These are phyloP conservation scores for Lepidopterella palustris DNA, from an alignment of 495 filamentous ascomycete species.

Conservation along the genomic window DNA sequence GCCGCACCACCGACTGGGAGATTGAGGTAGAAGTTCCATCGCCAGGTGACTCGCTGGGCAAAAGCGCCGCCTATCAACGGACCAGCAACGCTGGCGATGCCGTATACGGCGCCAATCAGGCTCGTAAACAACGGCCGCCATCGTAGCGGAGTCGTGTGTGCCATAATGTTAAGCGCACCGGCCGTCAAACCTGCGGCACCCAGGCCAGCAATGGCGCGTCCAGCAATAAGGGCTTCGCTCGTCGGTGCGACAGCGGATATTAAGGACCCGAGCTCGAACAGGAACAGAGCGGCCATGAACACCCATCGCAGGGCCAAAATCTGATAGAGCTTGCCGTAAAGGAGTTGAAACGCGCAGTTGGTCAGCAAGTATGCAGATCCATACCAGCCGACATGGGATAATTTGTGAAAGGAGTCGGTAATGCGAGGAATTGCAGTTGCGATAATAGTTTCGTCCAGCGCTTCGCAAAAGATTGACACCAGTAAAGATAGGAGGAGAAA, in stretches of 20 bases:
- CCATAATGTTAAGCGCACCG: slow-evolving; percentile 26
- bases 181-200: slow-evolving; percentile 19
- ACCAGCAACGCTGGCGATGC: not conserved
- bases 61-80: slow-evolving; percentile 10
- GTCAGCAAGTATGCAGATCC: slow-evolving; percentile 28
- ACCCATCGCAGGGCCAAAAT: slow-evolving; percentile 25
- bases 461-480: slow-evolving; percentile 9
- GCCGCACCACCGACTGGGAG: slow-evolving; percentile 30
- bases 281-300: slow-evolving; percentile 18
- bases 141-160: slow-evolving; percentile 7
- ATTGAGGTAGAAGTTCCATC: slow-evolving; percentile 34
- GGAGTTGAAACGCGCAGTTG: slow-evolving; percentile 24
- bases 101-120: not conserved
- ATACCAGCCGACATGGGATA: slow-evolving; percentile 36
- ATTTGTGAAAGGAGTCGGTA: slow-evolving; percentile 23
- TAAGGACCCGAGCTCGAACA: slow-evolving; percentile 28
- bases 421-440: slow-evolving; percentile 30
- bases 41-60: slow-evolving; percentile 10
- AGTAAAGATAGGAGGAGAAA: no score
- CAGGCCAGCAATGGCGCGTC: slow-evolving; percentile 26
- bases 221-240: slow-evolving; percentile 26
- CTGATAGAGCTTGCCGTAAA: slow-evolving; percentile 30
- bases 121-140: not conserved
- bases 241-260: slow-evolving; percentile 23
- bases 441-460: slow-evolving; percentile 29